phyloP scores from a whole-genome alignment of 1,284 basidiomycete species.

The Cronartium quercuum region DNA sequence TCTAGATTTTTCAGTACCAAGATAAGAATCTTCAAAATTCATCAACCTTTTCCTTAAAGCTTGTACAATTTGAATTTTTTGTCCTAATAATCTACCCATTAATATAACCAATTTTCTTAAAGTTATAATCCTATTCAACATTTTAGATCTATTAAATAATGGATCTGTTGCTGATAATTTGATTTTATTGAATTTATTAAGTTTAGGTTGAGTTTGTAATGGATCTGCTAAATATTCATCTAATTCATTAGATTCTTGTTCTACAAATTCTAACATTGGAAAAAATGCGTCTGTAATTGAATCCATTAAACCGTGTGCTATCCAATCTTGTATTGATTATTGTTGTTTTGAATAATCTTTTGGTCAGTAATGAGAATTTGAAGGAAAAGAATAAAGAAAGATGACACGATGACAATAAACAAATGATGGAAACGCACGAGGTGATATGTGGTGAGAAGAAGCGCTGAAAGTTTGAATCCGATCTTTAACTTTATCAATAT shows the following conservation, averaged over 20 bases:
- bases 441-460: neutral
- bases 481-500: slow-evolving; percentile 70
- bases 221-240: slow-evolving; percentile 60
- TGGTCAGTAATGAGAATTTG: too few species aligned
- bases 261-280: slow-evolving; percentile 75
- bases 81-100: slow-evolving; percentile 66
- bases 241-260: slow-evolving; percentile 71
- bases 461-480: slow-evolving; percentile 51
- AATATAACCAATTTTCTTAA: slow-evolving; percentile 76
- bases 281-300: slow-evolving; percentile 93
- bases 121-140: slow-evolving; percentile 68
- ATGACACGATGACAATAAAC: neutral
- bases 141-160: slow-evolving; percentile 47
- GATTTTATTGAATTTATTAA: too few species aligned
- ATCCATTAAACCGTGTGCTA: slow-evolving; percentile 85
- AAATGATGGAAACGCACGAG: slow-evolving; percentile 6
- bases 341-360: neutral
- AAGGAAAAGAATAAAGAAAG: too few species aligned
- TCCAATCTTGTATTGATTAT: slow-evolving; percentile 64
- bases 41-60: slow-evolving; percentile 67
- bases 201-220: slow-evolving; percentile 25
- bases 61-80: slow-evolving; percentile 75
- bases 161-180: neutral
- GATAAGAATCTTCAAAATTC: slow-evolving; percentile 46
- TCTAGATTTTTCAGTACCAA: neutral